These are phyloP conservation scores for Cutaneotrichosporon spelunceum DNA, from an alignment of 1,284 basidiomycete species.

Conservation along the genomic window DNA sequence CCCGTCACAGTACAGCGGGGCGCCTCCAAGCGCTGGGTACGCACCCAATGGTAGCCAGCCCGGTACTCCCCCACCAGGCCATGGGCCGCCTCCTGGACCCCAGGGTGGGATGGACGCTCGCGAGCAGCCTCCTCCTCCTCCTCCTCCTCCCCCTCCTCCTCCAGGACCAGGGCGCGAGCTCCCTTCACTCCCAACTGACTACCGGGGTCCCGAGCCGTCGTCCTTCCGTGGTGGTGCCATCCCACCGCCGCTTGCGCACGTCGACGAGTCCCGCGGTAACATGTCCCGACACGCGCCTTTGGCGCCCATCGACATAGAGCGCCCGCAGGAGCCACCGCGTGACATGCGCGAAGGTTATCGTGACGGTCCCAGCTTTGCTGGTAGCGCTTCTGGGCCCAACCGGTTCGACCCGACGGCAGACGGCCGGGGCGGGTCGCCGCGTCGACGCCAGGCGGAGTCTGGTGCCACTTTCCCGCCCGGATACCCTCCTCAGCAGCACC, in stretches of 20 bases:
- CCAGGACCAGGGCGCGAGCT: constrained; percentile 34
- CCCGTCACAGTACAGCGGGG: constrained; percentile 79
- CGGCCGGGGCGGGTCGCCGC: constrained; percentile 17
- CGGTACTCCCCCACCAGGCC: constrained; percentile 31
- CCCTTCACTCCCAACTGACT: constrained; percentile 34
- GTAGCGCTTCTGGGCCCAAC: constrained; percentile 9
- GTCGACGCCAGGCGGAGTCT: neutral
- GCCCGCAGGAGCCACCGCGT: constrained; percentile 45
- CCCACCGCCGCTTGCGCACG: constrained; percentile 45
- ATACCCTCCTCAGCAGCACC: constrained; percentile 24
- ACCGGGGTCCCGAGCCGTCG: constrained; percentile 23
- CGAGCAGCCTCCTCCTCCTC: constrained; percentile 21
- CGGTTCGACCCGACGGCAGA: constrained; percentile 39
- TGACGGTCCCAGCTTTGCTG: constrained; percentile 19
- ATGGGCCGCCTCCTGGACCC: constrained; percentile 11
- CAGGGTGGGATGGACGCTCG: constrained; percentile 4
- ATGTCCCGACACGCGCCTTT: constrained; percentile 62
- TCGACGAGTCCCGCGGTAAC: constrained; percentile 44
- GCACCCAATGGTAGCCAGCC: constrained; percentile 26
- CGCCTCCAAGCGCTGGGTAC: constrained; percentile 28
- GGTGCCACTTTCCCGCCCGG: neutral
- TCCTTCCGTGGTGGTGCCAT: constrained; percentile 48
- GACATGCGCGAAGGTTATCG: constrained; percentile 25
- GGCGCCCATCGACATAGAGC: constrained; percentile 78
- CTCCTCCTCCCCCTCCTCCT: constrained; percentile 22